A percentile compares a stretch with the other conserved stretches of the same genome.
These are phyloP conservation scores for Fusarium decemcellulare DNA, from an alignment of 2,329 filamentous ascomycete species.

Conservation along the genomic window DNA sequence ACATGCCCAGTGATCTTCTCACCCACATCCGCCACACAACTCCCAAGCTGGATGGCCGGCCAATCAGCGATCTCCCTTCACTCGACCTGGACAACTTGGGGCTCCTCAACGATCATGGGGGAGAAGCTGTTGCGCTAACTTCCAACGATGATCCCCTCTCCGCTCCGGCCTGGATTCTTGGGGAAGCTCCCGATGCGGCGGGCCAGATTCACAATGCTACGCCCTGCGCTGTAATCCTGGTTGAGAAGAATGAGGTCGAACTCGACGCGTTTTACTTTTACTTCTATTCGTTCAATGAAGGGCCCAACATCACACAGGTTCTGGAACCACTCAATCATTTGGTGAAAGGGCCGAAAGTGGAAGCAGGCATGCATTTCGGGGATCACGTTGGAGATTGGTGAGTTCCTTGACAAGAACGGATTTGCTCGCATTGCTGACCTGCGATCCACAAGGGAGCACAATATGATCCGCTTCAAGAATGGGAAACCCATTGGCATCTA, in stretches of 20 bases:
- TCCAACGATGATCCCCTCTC: slow-evolving; percentile 47
- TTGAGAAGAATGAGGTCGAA: slow-evolving; percentile 45
- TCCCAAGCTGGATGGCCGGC: slow-evolving; percentile 36
- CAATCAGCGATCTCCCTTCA: slow-evolving; percentile 36
- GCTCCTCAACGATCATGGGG: slow-evolving; percentile 40
- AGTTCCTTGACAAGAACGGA: neutral
- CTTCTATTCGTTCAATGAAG: slow-evolving; percentile 53
- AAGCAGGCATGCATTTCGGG: slow-evolving; percentile 47
- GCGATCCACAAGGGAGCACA: slow-evolving; percentile 39
- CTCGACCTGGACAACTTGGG: slow-evolving; percentile 50
- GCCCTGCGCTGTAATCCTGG: slow-evolving; percentile 49
- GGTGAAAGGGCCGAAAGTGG: slow-evolving; percentile 22
- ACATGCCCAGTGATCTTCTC: slow-evolving; percentile 49
- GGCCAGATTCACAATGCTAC: slow-evolving; percentile 45
- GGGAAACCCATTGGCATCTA: slow-evolving; percentile 48
- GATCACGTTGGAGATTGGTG: slow-evolving; percentile 50
- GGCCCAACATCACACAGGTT: slow-evolving; percentile 51
- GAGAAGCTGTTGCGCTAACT: slow-evolving; percentile 38
- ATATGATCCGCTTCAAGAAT: slow-evolving; percentile 46
- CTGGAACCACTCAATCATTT: slow-evolving; percentile 47
- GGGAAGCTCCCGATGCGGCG: slow-evolving; percentile 41
- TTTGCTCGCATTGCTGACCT: slow-evolving; percentile 8
- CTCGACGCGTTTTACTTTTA: slow-evolving; percentile 54
- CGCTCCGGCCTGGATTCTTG: slow-evolving; percentile 47
- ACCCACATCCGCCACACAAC: slow-evolving; percentile 49